A percentile compares a stretch with the other conserved stretches of the same genome.
Conservation (phyloP, 169 alveolate genomes). For the Cryptosporidium muris region DNA sequence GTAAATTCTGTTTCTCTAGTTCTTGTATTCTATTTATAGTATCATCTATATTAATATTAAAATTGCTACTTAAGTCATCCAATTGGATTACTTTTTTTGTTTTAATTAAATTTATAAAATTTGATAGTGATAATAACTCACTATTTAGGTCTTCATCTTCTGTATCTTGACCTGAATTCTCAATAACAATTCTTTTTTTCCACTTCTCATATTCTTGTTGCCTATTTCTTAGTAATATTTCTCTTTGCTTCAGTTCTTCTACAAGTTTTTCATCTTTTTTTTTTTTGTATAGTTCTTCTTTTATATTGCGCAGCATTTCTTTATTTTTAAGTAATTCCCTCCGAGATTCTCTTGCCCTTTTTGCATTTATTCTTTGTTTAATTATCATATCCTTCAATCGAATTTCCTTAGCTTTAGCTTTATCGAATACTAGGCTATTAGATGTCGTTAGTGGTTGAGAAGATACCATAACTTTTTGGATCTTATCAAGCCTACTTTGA, state of each 20-base stretch:
- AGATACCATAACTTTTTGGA: not conserved
- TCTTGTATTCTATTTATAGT: slow-evolving; percentile 21
- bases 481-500: not conserved
- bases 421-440: not conserved
- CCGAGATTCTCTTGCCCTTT: slow-evolving; percentile 37
- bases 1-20: slow-evolving; percentile 18
- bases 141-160: slow-evolving; percentile 8
- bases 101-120: slow-evolving; percentile 4
- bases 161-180: slow-evolving; percentile 16
- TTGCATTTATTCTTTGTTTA: slow-evolving; percentile 27
- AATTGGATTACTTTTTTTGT: not conserved
- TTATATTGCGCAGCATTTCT: slow-evolving; percentile 12
- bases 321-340: slow-evolving; percentile 23
- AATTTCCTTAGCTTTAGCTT: not conserved
- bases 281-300: slow-evolving; percentile 23
- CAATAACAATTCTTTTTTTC: slow-evolving; percentile 1
- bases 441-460: not conserved
- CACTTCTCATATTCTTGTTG: slow-evolving; percentile 31
- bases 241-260: not conserved
- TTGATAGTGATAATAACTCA: not conserved
- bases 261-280: slow-evolving; percentile 14
- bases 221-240: not conserved
- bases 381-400: slow-evolving; percentile 20
- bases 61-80: slow-evolving; percentile 19
- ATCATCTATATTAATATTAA: slow-evolving; percentile 9